These are phyloP conservation scores for Bruguiera hainesii DNA, from an alignment of 441 rosid species.

Conservation along the genomic window DNA sequence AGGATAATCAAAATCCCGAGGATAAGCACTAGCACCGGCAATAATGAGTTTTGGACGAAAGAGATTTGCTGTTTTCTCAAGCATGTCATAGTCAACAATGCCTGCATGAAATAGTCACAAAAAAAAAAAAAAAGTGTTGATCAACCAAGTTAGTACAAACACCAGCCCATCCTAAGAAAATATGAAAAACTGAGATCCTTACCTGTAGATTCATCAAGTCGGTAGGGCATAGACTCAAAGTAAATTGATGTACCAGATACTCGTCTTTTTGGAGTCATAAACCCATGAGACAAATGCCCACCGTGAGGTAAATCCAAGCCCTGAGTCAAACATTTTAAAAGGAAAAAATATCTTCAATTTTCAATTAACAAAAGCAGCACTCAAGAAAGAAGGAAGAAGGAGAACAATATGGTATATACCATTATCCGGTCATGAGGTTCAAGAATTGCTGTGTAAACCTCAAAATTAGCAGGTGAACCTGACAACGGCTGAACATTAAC, in stretches of 20 bases:
- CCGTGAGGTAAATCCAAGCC: constrained; percentile 96
- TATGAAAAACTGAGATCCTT: constrained; percentile 15
- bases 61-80: constrained; percentile 76
- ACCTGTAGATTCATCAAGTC: constrained; percentile 90
- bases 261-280: constrained; percentile 87
- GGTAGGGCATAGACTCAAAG: constrained; percentile 93
- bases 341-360: constrained; percentile 3
- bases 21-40: constrained; percentile 95
- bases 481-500: constrained; percentile 95
- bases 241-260: constrained; percentile 93
- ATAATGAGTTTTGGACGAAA: constrained; percentile 90
- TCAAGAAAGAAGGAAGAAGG: background rate
- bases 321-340: constrained; percentile 25
- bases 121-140: constrained; percentile 13
- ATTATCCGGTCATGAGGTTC: constrained; percentile 83
- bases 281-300: constrained; percentile 95
- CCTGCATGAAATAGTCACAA: constrained; percentile 38
- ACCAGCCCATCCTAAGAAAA: constrained; percentile 1
- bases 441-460: constrained; percentile 83
- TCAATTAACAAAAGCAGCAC: background rate
- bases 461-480: constrained; percentile 95
- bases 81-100: constrained; percentile 83
- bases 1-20: constrained; percentile 88
- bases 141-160: constrained; percentile 12
- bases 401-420: constrained; percentile 35